Conservation (phyloP, 345 rosid species). For the Kernera saxatilis region DNA sequence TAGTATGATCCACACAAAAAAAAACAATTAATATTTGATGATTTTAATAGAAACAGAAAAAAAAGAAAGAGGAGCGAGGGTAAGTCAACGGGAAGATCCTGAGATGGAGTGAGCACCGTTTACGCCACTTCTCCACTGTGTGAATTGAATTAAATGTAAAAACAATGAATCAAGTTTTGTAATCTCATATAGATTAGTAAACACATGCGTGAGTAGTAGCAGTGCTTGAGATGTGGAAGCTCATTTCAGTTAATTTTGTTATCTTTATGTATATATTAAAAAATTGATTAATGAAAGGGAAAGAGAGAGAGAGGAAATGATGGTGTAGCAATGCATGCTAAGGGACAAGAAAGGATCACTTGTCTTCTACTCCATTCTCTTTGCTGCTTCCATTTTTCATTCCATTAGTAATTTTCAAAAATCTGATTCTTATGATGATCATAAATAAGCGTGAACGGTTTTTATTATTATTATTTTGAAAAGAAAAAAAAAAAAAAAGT, state of each 20-base stretch:
- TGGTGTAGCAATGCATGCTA: constrained; percentile 25
- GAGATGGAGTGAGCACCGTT: constrained; percentile 29
- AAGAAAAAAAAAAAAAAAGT: not conserved
- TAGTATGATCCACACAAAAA: too few relatives aligned
- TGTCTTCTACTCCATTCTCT: constrained; percentile 22
- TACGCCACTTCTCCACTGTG: constrained; percentile 13
- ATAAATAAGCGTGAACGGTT: constrained; percentile 6
- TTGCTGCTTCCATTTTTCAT: not conserved
- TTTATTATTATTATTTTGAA: not conserved
- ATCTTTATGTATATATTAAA: too few relatives aligned
- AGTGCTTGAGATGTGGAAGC: constrained; percentile 28
- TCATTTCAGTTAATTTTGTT: not conserved
- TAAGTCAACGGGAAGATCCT: constrained; percentile 25
- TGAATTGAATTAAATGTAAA: not conserved
- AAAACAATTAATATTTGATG: too few relatives aligned
- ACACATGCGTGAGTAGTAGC: constrained; percentile 20
- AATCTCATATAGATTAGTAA: not conserved
- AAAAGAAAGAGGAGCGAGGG: not conserved
- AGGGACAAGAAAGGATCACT: constrained; percentile 31
- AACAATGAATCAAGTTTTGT: too few relatives aligned
- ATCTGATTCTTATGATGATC: not conserved
- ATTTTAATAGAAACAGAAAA: not conserved
- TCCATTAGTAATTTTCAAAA: not conserved
- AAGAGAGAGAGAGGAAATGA: not conserved
- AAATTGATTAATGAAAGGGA: not conserved